Conservation (phyloP, 2,329 filamentous ascomycete genomes). For the Neopestalotiopsis sp. region DNA sequence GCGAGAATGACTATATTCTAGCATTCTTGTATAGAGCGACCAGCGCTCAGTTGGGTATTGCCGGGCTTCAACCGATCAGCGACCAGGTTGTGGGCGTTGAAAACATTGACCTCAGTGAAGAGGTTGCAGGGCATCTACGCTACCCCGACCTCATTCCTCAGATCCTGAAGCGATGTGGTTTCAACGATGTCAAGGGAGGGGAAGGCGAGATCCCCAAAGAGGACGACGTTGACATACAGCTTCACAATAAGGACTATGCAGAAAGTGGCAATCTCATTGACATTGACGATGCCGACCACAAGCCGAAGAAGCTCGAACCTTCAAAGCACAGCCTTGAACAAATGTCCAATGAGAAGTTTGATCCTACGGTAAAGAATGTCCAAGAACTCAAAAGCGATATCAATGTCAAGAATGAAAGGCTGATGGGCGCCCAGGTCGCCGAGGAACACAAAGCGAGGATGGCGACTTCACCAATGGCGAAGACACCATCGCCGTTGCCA, state of each 20-base stretch:
- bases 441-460: constrained; percentile 16
- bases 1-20: constrained; percentile 84
- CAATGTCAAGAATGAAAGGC: constrained; percentile 24
- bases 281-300: constrained; percentile 41
- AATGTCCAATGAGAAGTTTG: constrained; percentile 34
- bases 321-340: constrained; percentile 26
- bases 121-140: constrained; percentile 58
- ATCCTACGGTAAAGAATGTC: constrained; percentile 32
- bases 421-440: constrained; percentile 22
- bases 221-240: constrained; percentile 38
- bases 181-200: constrained; percentile 51
- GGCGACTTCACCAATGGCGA: neutral
- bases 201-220: constrained; percentile 56
- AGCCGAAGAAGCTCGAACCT: constrained; percentile 21
- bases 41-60: constrained; percentile 81
- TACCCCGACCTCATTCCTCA: constrained; percentile 57
- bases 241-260: constrained; percentile 38
- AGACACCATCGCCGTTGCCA: constrained; percentile 11
- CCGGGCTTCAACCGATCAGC: constrained; percentile 76
- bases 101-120: constrained; percentile 58
- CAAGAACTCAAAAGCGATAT: constrained; percentile 31
- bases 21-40: constrained; percentile 87
- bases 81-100: constrained; percentile 69
- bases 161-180: constrained; percentile 59
- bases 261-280: constrained; percentile 46